Base-by-base conservation (phyloP, 192 early-diverging fungal genomes). In the Dissophora ornata region DNA sequence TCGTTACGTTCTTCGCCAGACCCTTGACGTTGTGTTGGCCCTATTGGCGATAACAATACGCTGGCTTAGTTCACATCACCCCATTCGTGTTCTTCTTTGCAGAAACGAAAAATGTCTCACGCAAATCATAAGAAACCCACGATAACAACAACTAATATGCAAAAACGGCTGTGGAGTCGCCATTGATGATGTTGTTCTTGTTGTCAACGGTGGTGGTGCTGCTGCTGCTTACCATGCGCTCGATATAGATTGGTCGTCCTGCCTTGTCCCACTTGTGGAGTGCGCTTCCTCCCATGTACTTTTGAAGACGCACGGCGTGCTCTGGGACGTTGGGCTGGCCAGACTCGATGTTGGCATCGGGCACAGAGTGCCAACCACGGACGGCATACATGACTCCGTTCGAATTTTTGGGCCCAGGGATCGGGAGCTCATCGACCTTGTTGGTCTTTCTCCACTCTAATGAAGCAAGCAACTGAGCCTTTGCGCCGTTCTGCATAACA, bases 221-320 rank as follows among this genome's bases (percentile, higher is more conserved):
- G n/a, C n/a, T n/a, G n/a, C n/a, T 47, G 46, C 46, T 16, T 68
- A 95, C 95, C 50, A 96, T 82, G 33, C 90, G 88, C 84, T 98
- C 97, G 69, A 97, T 90, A 71, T 97, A 98, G 50, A 98, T 79
- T 4, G 95, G 94, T 58, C 93, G 87, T 19, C 96, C 97, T 29
- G 89, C 82, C 69, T 91, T 95, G 86, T 98, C 97, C 58, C 84
- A 86, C 62, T 96, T 96, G 83, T 98, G 97, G 58, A 90, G 82
- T 82, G 83, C 83, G 44, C 86, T 86, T 53, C 91, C 91, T 13
- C 91, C 91, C 81, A 92, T 88, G 53, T 87, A 86, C 34, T 68
- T 81, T 63, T 85, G 82, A 28, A 91, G 82, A 42, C 86, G 82
- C 25, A 90, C 74, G 29, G 89, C 86, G 42, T 82, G 80, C n/a